A percentile compares a stretch with the other conserved stretches of the same genome.
phyloP scores from a whole-genome alignment of 176 grass and related monocot genomes.

The Calamus simplicifolius region DNA sequence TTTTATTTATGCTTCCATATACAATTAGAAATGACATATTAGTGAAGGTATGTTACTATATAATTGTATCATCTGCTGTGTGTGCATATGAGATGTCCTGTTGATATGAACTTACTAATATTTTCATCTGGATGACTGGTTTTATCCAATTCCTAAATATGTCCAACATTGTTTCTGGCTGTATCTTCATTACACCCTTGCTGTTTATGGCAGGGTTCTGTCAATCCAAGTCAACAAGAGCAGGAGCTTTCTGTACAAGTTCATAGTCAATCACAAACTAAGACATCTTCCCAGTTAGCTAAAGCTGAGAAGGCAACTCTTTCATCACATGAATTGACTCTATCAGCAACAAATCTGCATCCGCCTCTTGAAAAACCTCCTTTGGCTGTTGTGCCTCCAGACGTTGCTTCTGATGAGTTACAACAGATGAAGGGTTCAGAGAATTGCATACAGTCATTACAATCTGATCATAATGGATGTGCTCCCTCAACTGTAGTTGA shows the following conservation, averaged over 20 bases:
- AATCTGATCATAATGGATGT: constrained; percentile 30
- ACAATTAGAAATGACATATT: too few species aligned
- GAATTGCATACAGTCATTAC: constrained; percentile 35
- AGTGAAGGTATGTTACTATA: too few species aligned
- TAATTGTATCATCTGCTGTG: too few species aligned
- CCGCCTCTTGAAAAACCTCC: constrained; percentile 35
- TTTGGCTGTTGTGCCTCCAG: constrained; percentile 27
- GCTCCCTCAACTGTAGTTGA: constrained; percentile 36
- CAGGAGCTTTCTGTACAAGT: constrained; percentile 44
- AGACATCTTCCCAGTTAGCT: constrained; percentile 31
- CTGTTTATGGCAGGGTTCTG: constrained; percentile 45
- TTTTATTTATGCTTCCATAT: too few species aligned
- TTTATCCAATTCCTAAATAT: too few species aligned
- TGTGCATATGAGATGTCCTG: too few species aligned
- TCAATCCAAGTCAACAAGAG: constrained; percentile 28
- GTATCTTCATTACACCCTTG: constrained; percentile 8
- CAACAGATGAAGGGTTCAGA: constrained; percentile 31
- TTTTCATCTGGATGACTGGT: too few species aligned
- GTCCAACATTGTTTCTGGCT: neutral
- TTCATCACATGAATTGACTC: constrained; percentile 27
- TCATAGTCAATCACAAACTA: constrained; percentile 29
- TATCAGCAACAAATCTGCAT: constrained; percentile 22
- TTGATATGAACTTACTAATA: too few species aligned
- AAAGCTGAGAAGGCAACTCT: constrained; percentile 35
- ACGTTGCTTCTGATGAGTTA: constrained; percentile 38